These are phyloP conservation scores for Casaregolazyma lundiana DNA, from an alignment of 1,139 yeast genomes.

Conservation along the genomic window DNA sequence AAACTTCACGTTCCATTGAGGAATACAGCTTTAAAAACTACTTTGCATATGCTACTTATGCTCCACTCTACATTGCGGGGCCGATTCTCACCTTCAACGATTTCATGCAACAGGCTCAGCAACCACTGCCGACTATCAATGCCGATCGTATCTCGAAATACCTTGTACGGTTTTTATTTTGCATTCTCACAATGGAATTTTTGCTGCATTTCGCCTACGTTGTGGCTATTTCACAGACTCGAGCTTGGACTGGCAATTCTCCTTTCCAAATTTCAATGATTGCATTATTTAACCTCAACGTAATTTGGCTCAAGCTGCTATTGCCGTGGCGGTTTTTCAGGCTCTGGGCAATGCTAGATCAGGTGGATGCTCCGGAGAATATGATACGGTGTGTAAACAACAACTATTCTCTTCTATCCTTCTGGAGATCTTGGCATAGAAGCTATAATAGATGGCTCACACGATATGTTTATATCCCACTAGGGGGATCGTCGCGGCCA, in stretches of 20 bases:
- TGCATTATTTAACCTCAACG: constrained; percentile 81
- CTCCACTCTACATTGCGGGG: constrained; percentile 92
- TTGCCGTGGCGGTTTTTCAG: constrained; percentile 97
- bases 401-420: constrained; percentile 85
- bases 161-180: constrained; percentile 61
- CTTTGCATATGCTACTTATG: constrained; percentile 70
- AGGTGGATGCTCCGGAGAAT: constrained; percentile 95
- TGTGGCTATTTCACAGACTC: constrained; percentile 81
- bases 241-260: constrained; percentile 86
- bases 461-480: constrained; percentile 73
- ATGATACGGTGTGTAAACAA: constrained; percentile 96
- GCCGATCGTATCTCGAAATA: constrained; percentile 54
- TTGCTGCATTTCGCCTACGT: constrained; percentile 85
- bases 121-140: constrained; percentile 50
- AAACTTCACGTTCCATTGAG: constrained; percentile 52
- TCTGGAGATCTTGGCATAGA: constrained; percentile 99
- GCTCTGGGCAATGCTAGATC: constrained; percentile 85
- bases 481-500: constrained; percentile 72
- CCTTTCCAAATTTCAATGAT: constrained; percentile 95
- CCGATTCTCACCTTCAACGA: constrained; percentile 93
- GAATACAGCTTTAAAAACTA: constrained; percentile 64
- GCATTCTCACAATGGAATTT: constrained; percentile 84
- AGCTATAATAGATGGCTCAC: constrained; percentile 87
- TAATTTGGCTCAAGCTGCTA: constrained; percentile 84
- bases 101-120: constrained; percentile 59